Percentiles rank a stretch among this genome's conserved stretches.
phyloP scores from a whole-genome alignment of 2,329 filamentous ascomycete species.

The Orbilia quercus region DNA sequence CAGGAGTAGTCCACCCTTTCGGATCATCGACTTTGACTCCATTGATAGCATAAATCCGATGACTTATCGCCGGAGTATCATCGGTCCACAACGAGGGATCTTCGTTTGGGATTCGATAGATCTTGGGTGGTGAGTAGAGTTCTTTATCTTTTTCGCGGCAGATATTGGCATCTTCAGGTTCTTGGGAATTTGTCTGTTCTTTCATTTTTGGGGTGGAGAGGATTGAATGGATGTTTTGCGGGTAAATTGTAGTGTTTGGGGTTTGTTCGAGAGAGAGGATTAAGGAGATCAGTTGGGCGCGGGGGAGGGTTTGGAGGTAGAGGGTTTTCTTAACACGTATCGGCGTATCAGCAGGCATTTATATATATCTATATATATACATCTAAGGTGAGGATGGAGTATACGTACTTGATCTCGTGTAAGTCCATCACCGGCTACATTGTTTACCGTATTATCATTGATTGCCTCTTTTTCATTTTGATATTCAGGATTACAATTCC shows the following conservation, averaged over 20 bases:
- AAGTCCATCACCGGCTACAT: neutral
- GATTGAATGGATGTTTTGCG: conserved; percentile 1
- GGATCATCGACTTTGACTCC: conserved; percentile 6
- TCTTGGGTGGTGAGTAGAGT: neutral
- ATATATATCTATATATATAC: too few relatives aligned
- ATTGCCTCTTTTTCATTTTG: conserved; percentile 61
- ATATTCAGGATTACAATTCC: conserved; percentile 67
- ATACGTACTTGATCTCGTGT: neutral
- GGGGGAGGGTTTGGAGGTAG: conserved; percentile 24
- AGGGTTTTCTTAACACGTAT: conserved; percentile 2
- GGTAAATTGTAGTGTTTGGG: conserved; percentile 8
- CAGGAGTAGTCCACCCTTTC: conserved; percentile 1
- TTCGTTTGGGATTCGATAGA: neutral
- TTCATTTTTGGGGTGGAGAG: neutral
- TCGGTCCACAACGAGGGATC: conserved; percentile 28
- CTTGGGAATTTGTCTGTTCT: neutral
- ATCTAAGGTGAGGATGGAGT: too few relatives aligned
- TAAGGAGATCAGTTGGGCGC: conserved; percentile 14
- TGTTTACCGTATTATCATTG: conserved; percentile 14
- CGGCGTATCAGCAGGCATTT: neutral
- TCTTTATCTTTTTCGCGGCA: neutral
- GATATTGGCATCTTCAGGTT: neutral
- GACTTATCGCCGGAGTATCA: conserved; percentile 35
- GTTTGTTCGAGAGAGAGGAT: conserved; percentile 11
- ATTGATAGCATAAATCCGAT: conserved; percentile 19